These are phyloP conservation scores for Fusarium transvaalense DNA, from an alignment of 2,329 filamentous ascomycete genomes.

Conservation along the genomic window DNA sequence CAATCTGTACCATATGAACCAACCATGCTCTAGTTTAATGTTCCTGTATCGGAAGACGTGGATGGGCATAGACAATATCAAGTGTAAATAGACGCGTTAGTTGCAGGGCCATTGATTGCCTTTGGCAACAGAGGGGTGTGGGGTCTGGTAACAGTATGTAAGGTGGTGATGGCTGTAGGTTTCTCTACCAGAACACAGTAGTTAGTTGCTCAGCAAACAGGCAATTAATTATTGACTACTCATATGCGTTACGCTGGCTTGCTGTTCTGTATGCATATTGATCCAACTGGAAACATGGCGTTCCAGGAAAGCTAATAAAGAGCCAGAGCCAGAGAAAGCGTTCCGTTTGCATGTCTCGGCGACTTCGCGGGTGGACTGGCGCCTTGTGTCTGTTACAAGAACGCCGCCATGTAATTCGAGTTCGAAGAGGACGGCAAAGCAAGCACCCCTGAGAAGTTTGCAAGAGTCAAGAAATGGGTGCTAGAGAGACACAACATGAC, in stretches of 20 bases:
- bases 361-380: conserved; percentile 44
- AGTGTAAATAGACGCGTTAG: neutral
- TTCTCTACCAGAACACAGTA: conserved; percentile 5
- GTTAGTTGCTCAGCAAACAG: conserved; percentile 33
- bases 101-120: conserved; percentile 7
- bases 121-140: conserved; percentile 11
- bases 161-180: conserved; percentile 9
- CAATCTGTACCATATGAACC: conserved; percentile 8
- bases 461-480: conserved; percentile 29
- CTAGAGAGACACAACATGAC: conserved; percentile 19
- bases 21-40: neutral
- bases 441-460: conserved; percentile 18
- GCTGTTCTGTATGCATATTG: neutral
- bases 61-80: neutral
- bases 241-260: neutral
- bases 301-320: conserved; percentile 26
- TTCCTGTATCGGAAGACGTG: neutral
- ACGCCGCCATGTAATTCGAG: conserved; percentile 31
- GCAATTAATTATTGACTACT: conserved; percentile 12
- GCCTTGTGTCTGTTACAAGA: conserved; percentile 28
- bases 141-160: conserved; percentile 1
- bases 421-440: conserved; percentile 5
- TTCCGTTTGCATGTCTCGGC: conserved; percentile 47
- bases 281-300: conserved; percentile 24
- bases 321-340: conserved; percentile 13